Evolutionary conservation across 1,284 basidiomycete species (phyloP), one percentile per base, ranked within the genome.

Genomic region (Malassezia sympodialis): DNA sequence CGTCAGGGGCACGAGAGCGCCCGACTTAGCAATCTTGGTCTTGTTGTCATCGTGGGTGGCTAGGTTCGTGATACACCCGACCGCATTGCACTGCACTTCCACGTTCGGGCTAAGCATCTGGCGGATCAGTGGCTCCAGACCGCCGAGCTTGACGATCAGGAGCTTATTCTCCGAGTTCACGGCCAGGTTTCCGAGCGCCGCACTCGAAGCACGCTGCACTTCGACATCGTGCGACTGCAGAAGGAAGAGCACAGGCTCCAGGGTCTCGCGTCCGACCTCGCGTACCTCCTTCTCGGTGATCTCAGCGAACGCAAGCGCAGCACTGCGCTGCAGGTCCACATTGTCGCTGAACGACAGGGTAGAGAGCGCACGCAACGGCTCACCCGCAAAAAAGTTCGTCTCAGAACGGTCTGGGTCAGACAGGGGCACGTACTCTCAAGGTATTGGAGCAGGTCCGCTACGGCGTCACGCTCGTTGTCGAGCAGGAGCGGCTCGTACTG

Each of bases 41-140:
- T 99, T 99, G 82, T 99, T 99, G 76, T 99, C 94, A 72, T 99
- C 91, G 78, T 98, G 93, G 1, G 93, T 98, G 17, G 94, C 94
- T 51, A 99, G 81, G 76, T 99, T 99, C 32, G 94, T 99, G 53
- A 99, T 91, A 76, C 94, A 98, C 32, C 94, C 94, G 32, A 99
- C 94, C n/a, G 94, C 94, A 73, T 99, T 99, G 79, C 94, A 99
- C 76, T 98, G 94, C 2, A 99, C 94, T 76, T 99, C 94, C 37
- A 98, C 93, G 73, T 98, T 99, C 5, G 93, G 91, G 68, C 88
- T 91, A 53, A 96, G 83, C 94, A 99, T 98, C 76, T 98, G 94
- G 56, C 91, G 85, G 72, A 98, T 98, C 68, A 99, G 81, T 50
- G 93, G 94, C 76, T 99, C 94, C 39, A 99, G 83, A 49, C 94